phyloP scores from a whole-genome alignment of 1,139 yeast genomes.

The Candida labiduridarum region DNA sequence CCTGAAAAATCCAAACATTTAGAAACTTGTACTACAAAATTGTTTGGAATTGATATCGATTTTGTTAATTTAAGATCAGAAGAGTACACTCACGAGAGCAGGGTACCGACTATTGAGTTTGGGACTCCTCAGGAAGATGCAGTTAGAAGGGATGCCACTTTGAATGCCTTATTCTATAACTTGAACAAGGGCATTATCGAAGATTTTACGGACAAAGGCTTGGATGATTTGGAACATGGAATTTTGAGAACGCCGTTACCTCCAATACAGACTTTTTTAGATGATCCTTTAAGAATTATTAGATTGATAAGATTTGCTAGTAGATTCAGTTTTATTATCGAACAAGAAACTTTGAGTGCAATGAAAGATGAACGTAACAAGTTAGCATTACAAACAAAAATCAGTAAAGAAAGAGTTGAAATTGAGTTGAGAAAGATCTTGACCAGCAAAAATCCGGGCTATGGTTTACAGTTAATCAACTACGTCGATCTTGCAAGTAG shows the following conservation, averaged over 20 bases:
- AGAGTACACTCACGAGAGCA: slow-evolving; percentile 74
- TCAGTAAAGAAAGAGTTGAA: slow-evolving; percentile 90
- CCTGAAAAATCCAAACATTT: slow-evolving; percentile 95
- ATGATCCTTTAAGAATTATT: slow-evolving; percentile 89
- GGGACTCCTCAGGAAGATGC: slow-evolving; percentile 96
- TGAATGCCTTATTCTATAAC: slow-evolving; percentile 89
- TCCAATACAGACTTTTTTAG: slow-evolving; percentile 82
- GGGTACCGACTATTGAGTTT: slow-evolving; percentile 75
- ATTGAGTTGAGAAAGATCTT: slow-evolving; percentile 79
- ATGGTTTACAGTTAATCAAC: slow-evolving; percentile 64
- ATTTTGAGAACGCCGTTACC: slow-evolving; percentile 84
- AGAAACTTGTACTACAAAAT: slow-evolving; percentile 91
- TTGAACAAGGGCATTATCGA: slow-evolving; percentile 68
- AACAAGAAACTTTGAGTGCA: slow-evolving; percentile 57
- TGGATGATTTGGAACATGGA: slow-evolving; percentile 69
- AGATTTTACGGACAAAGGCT: slow-evolving; percentile 79
- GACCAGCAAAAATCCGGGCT: slow-evolving; percentile 59
- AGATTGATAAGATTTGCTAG: slow-evolving; percentile 85
- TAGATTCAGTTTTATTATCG: slow-evolving; percentile 71
- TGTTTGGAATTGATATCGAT: slow-evolving; percentile 82
- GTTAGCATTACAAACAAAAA: slow-evolving; percentile 64
- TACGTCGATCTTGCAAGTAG: slow-evolving; percentile 56
- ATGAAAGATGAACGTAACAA: slow-evolving; percentile 67
- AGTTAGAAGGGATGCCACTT: slow-evolving; percentile 88
- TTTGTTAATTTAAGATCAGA: slow-evolving; percentile 91